Percentiles rank a stretch among this genome's conserved stretches.
phyloP scores from a whole-genome alignment of 495 filamentous ascomycete species.

The Xylaria longipes region DNA sequence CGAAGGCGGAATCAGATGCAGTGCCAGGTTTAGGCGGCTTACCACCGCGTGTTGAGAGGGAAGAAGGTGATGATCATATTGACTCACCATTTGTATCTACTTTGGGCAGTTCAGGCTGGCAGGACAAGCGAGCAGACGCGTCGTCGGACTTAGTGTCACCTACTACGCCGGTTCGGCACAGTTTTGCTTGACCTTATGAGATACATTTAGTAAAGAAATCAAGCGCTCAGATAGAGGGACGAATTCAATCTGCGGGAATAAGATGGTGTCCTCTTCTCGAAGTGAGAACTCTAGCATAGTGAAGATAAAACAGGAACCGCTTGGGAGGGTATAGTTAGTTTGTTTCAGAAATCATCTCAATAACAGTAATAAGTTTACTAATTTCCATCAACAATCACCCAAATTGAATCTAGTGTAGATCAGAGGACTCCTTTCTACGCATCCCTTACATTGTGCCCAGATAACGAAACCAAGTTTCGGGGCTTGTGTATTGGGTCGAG shows the following conservation, averaged over 20 bases:
- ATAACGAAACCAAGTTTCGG: neutral
- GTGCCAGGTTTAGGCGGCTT: conserved; percentile 3
- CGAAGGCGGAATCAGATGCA: neutral
- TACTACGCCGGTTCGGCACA: conserved; percentile 23
- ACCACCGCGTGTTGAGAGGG: conserved; percentile 3
- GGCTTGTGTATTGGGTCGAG: neutral
- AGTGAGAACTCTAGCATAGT: neutral
- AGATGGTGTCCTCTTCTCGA: neutral
- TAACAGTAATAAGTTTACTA: neutral
- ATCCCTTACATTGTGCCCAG: neutral
- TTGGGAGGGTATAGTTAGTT: neutral
- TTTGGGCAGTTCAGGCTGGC: conserved; percentile 26
- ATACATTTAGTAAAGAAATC: neutral
- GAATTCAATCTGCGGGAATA: too few species aligned
- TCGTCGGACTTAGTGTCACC: conserved; percentile 29
- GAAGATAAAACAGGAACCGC: neutral
- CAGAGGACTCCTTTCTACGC: neutral
- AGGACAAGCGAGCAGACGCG: conserved; percentile 19
- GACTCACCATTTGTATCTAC: conserved; percentile 31
- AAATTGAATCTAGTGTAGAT: too few species aligned
- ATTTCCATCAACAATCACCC: too few species aligned
- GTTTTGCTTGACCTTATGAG: neutral
- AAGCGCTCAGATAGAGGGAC: neutral
- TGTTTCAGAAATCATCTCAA: neutral
- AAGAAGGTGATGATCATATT: conserved; percentile 8